Evolutionary conservation across 116 monocot genomes (phyloP).

Genomic region (Posidonia oceanica): DNA sequence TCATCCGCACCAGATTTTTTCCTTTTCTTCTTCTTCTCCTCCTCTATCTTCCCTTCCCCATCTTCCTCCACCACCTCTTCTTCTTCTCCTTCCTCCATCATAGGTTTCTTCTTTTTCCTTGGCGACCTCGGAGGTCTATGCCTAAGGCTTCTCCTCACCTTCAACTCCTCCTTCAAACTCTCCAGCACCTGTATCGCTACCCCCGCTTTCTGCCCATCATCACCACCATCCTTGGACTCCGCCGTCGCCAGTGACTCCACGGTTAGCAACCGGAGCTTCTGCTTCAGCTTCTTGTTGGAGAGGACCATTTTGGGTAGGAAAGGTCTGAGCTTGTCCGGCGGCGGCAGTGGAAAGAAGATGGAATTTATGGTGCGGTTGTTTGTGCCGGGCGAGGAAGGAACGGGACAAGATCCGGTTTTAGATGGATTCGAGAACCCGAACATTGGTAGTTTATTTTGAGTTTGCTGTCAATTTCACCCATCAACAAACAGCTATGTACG

Average conservation of each 20-base stretch:
- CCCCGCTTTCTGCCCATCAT: not conserved
- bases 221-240: constrained; percentile 7
- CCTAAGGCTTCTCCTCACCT: constrained; percentile 14
- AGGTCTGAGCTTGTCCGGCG: not conserved
- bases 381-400: too few relatives aligned
- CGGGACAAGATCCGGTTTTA: too few relatives aligned
- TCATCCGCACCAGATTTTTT: constrained; percentile 5
- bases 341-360: not conserved
- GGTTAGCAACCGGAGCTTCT: constrained; percentile 42
- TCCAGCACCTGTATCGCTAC: constrained; percentile 12
- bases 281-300: constrained; percentile 83
- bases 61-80: constrained; percentile 3
- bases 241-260: constrained; percentile 24
- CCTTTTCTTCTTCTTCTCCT: constrained; percentile 6
- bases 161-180: constrained; percentile 33
- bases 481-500: too few relatives aligned
- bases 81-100: constrained; percentile 6
- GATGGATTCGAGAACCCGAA: too few relatives aligned
- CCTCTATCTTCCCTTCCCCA: not conserved
- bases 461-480: too few relatives aligned
- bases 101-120: constrained; percentile 21
- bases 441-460: too few relatives aligned
- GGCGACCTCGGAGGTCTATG: constrained; percentile 11
- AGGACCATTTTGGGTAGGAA: constrained; percentile 44
- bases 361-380: too few relatives aligned